Conservation (phyloP, 345 rosid species). For the Eucalyptus grandis region DNA sequence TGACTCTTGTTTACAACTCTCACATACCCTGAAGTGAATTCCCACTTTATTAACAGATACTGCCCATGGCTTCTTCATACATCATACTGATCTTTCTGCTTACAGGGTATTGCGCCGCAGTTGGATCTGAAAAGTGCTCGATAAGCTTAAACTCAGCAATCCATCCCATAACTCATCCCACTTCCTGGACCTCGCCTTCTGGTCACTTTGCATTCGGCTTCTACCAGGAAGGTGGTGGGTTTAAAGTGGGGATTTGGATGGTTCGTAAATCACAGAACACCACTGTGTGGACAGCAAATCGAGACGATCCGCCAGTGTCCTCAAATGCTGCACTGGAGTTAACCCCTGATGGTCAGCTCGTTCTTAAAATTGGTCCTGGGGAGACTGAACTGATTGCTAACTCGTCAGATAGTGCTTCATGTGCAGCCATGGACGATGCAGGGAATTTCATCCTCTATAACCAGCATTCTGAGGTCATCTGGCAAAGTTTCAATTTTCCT, state of each 20-base stretch:
- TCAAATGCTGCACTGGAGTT: not conserved
- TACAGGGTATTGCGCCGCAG: not conserved
- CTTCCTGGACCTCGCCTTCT: conserved; percentile 7
- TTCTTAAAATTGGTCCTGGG: not conserved
- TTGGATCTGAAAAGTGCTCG: not conserved
- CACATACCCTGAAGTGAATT: too few species aligned
- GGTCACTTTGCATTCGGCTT: conserved; percentile 15
- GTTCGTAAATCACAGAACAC: not conserved
- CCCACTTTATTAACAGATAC: too few species aligned
- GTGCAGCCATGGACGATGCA: conserved; percentile 9
- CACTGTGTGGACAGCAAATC: conserved; percentile 7
- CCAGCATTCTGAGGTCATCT: not conserved
- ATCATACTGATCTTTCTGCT: not conserved
- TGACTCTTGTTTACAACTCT: too few species aligned
- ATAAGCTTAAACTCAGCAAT: not conserved
- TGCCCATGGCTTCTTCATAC: not conserved
- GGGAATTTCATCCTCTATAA: conserved; percentile 5
- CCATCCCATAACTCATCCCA: not conserved
- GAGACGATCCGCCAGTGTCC: conserved; percentile 1
- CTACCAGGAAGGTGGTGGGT: not conserved
- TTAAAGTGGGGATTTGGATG: conserved; percentile 4
- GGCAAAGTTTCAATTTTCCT: conserved; percentile 16
- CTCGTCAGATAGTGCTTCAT: not conserved
- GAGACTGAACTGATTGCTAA: not conserved
- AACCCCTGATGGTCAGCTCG: not conserved